phyloP scores from a whole-genome alignment of 2,329 filamentous ascomycete species.

The Balansia obtecta region DNA sequence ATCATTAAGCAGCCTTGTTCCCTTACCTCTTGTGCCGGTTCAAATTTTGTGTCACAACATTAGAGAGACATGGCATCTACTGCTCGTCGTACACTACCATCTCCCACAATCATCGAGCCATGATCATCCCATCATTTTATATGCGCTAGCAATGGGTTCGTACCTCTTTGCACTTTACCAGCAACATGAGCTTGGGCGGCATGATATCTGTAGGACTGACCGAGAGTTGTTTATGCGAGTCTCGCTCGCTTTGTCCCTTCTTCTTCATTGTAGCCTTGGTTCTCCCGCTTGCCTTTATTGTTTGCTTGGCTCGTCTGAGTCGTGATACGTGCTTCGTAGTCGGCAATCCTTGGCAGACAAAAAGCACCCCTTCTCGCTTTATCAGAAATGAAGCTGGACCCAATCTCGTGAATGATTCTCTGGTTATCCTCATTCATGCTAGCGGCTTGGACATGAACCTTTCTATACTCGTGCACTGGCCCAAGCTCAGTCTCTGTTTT shows the following conservation, averaged over 20 bases:
- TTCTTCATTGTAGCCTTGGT: not conserved
- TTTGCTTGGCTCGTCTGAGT: not conserved
- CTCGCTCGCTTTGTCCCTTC: not conserved
- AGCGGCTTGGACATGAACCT: slow-evolving; percentile 7
- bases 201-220: too few species aligned
- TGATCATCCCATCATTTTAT: not conserved
- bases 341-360: slow-evolving; percentile 3
- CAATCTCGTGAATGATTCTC: slow-evolving; percentile 17
- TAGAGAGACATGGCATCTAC: not conserved
- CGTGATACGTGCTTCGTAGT: not conserved
- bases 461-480: slow-evolving; percentile 13
- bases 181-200: too few species aligned
- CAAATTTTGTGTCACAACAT: not conserved
- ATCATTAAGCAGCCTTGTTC: not conserved
- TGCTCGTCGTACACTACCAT: not conserved
- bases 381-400: slow-evolving; percentile 11
- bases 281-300: not conserved
- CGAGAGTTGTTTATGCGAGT: not conserved
- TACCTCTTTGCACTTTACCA: not conserved
- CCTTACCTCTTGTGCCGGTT: not conserved
- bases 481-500: slow-evolving; percentile 9
- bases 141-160: not conserved
- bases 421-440: slow-evolving; percentile 5
- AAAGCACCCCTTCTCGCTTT: not conserved
- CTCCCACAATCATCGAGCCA: not conserved